Percentiles rank a stretch among this genome's conserved stretches.
Conservation (phyloP, 306 rosid genomes). For the Psophocarpus tetragonolobus region DNA sequence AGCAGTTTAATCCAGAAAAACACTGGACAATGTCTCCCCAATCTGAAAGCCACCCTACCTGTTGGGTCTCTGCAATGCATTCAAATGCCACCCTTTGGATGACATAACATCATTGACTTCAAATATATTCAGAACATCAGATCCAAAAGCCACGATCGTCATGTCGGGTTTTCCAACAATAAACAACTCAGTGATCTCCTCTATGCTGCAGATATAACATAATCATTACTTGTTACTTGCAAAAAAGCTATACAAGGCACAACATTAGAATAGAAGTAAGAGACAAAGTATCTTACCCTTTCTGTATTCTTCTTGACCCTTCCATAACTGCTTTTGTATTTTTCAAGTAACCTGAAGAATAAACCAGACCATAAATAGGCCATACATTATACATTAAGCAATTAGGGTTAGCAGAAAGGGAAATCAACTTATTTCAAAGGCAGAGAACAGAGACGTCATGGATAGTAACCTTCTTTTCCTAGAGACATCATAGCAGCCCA, state of each 20-base stretch:
- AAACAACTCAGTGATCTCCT: conserved; percentile 77
- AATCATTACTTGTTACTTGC: conserved; percentile 24
- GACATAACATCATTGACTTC: conserved; percentile 91
- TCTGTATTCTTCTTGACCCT: conserved; percentile 68
- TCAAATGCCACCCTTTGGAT: conserved; percentile 98
- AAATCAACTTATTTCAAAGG: conserved; percentile 20
- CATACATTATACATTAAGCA: conserved; percentile 24
- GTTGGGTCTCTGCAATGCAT: conserved; percentile 95
- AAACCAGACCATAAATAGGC: conserved; percentile 27
- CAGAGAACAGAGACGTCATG: neutral
- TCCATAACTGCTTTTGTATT: conserved; percentile 84
- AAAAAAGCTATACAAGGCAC: neutral
- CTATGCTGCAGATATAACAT: conserved; percentile 59
- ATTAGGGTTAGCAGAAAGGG: conserved; percentile 18
- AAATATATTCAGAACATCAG: conserved; percentile 78
- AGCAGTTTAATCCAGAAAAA: neutral
- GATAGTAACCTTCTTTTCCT: conserved; percentile 74
- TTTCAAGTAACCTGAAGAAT: conserved; percentile 75
- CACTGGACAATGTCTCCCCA: neutral
- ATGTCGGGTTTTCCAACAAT: conserved; percentile 84
- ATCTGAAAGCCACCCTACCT: conserved; percentile 46
- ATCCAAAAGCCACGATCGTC: conserved; percentile 89
- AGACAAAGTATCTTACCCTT: conserved; percentile 51
- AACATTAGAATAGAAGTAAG: neutral
- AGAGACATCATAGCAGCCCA: conserved; percentile 97